These are phyloP conservation scores for Botrytis cinerea DNA, from an alignment of 2,329 filamentous ascomycete species.

Conservation along the genomic window DNA sequence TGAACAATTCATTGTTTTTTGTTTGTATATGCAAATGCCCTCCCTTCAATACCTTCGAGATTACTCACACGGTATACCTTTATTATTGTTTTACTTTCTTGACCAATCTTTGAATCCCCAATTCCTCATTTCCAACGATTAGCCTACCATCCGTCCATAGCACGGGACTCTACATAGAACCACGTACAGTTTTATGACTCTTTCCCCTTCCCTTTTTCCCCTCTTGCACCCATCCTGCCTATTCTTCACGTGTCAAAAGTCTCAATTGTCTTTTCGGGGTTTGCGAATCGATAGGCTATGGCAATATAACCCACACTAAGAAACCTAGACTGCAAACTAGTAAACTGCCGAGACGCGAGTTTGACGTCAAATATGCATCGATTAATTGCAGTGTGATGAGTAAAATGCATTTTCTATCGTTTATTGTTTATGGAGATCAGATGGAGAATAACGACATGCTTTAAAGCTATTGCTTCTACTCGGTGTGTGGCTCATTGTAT, in stretches of 20 bases:
- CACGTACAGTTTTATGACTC: background rate
- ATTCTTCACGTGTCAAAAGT: conserved; percentile 1
- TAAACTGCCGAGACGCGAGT: conserved; percentile 2
- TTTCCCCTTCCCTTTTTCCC: too few species aligned
- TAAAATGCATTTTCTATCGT: background rate
- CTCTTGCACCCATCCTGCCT: background rate
- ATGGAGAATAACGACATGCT: background rate
- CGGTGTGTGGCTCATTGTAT: background rate
- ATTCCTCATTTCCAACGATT: background rate
- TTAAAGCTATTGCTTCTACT: background rate
- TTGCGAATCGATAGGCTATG: background rate
- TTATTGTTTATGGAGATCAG: background rate
- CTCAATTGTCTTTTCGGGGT: background rate
- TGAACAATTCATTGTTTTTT: conserved; percentile 10
- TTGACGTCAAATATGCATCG: conserved; percentile 8
- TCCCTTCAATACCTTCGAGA: background rate
- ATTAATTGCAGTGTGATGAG: background rate
- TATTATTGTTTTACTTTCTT: background rate
- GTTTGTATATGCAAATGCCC: background rate
- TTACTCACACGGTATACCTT: background rate
- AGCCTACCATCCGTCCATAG: background rate
- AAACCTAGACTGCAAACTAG: background rate
- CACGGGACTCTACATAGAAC: background rate
- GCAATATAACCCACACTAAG: background rate
- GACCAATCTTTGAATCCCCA: background rate